Evolutionary conservation across 805 yeast genomes (phyloP).

Genomic region (Candida gorgasii): DNA sequence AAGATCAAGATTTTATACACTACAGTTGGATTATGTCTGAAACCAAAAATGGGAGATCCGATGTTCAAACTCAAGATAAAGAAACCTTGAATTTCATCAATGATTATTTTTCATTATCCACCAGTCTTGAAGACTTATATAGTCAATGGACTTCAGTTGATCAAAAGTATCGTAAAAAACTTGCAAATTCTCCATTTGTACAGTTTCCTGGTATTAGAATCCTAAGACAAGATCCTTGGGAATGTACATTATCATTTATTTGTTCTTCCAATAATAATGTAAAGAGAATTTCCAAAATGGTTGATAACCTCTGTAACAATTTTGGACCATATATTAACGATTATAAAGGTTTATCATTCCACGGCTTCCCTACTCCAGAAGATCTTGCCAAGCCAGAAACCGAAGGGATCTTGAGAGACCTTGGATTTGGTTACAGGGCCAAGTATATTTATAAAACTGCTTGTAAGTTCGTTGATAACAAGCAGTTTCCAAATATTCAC

Average conservation of each 20-base stretch:
- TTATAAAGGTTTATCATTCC: constrained; percentile 56
- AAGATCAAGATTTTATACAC: constrained; percentile 51
- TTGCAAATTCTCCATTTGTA: constrained; percentile 31
- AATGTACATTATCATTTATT: constrained; percentile 82
- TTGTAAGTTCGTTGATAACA: constrained; percentile 43
- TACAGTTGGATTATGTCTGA: constrained; percentile 45
- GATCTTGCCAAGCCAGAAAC: constrained; percentile 41
- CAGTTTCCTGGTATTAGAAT: constrained; percentile 74
- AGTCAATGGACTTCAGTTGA: constrained; percentile 63
- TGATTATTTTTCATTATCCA: constrained; percentile 71
- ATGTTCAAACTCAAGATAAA: constrained; percentile 12
- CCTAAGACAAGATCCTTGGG: constrained; percentile 96
- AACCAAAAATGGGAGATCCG: not conserved
- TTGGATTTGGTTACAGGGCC: constrained; percentile 90
- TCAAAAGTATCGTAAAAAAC: constrained; percentile 39
- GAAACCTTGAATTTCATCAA: constrained; percentile 46
- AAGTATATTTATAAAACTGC: constrained; percentile 84
- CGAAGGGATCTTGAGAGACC: constrained; percentile 41
- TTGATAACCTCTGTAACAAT: constrained; percentile 68
- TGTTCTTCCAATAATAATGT: constrained; percentile 97
- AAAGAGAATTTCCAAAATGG: constrained; percentile 90
- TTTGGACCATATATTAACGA: constrained; percentile 64
- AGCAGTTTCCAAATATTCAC: constrained; percentile 34
- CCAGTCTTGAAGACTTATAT: constrained; percentile 56
- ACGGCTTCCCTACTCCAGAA: constrained; percentile 73